These are phyloP conservation scores for Solanum gandarillasii DNA, from an alignment of 257 asterid species.

Conservation along the genomic window DNA sequence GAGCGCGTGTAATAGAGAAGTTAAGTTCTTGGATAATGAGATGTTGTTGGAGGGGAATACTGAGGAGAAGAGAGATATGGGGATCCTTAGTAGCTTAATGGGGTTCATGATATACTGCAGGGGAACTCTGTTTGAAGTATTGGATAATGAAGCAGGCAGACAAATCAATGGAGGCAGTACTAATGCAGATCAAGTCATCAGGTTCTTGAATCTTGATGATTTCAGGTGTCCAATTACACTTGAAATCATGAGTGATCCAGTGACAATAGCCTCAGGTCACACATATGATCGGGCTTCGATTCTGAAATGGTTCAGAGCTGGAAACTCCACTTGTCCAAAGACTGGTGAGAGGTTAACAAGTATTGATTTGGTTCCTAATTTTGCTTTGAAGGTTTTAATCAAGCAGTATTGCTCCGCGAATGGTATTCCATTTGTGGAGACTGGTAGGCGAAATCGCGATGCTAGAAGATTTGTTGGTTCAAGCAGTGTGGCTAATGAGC, in stretches of 20 bases:
- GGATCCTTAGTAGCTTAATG: slow-evolving; percentile 32
- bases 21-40: slow-evolving; percentile 48
- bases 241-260: slow-evolving; percentile 81
- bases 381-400: slow-evolving; percentile 43
- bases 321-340: slow-evolving; percentile 70
- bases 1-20: slow-evolving; percentile 44
- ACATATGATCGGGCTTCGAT: slow-evolving; percentile 75
- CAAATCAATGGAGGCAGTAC: neutral
- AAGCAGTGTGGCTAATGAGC: slow-evolving; percentile 33
- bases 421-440: slow-evolving; percentile 26
- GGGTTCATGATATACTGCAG: slow-evolving; percentile 56
- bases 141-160: neutral
- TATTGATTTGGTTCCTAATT: slow-evolving; percentile 47
- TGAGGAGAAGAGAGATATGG: slow-evolving; percentile 27
- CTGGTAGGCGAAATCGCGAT: slow-evolving; percentile 9
- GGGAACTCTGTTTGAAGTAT: slow-evolving; percentile 31
- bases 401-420: slow-evolving; percentile 25
- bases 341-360: slow-evolving; percentile 50
- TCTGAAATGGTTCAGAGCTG: slow-evolving; percentile 57
- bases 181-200: neutral
- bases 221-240: slow-evolving; percentile 73
- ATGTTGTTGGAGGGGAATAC: slow-evolving; percentile 19
- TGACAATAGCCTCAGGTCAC: slow-evolving; percentile 66
- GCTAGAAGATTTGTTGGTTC: slow-evolving; percentile 1
- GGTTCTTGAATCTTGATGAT: slow-evolving; percentile 51